Evolutionary conservation across 2,329 filamentous ascomycete species (phyloP).

Genomic region (Alternaria atra): DNA sequence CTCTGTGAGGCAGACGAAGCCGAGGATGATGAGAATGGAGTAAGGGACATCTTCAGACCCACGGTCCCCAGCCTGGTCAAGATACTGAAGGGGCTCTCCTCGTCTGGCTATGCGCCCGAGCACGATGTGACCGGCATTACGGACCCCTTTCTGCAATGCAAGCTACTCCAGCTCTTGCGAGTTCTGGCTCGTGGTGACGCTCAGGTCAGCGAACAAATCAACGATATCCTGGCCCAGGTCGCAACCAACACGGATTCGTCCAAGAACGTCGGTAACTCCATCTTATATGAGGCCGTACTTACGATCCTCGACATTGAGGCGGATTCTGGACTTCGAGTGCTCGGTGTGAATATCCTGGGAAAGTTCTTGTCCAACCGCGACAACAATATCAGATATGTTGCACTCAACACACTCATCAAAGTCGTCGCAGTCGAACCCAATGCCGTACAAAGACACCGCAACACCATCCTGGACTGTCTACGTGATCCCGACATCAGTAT

Average conservation of each 20-base stretch:
- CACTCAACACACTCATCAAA: constrained; percentile 95
- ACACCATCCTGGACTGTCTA: constrained; percentile 95
- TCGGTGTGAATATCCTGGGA: constrained; percentile 97
- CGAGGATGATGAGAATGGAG: constrained; percentile 86
- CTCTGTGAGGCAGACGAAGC: constrained; percentile 95
- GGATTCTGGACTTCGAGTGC: constrained; percentile 89
- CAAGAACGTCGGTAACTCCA: constrained; percentile 98
- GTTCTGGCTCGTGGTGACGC: constrained; percentile 87
- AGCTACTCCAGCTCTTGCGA: constrained; percentile 85
- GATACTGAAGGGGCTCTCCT: constrained; percentile 89
- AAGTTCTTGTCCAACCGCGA: constrained; percentile 99
- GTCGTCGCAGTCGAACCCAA: constrained; percentile 98
- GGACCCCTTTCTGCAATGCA: constrained; percentile 97
- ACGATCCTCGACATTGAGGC: constrained; percentile 99
- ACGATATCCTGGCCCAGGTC: constrained; percentile 96
- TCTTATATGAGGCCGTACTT: constrained; percentile 94
- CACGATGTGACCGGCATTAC: constrained; percentile 98
- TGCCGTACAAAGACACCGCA: constrained; percentile 94
- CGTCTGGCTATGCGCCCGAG: constrained; percentile 95
- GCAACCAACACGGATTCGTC: constrained; percentile 97
- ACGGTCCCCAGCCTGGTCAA: constrained; percentile 87
- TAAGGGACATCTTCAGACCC: constrained; percentile 89
- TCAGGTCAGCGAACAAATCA: constrained; percentile 94
- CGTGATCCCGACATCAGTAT: constrained; percentile 99
- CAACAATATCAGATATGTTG: constrained; percentile 99